Evolutionary conservation across 768 basidiomycete genomes (phyloP).

Genomic region (Termitomyces heimii): DNA sequence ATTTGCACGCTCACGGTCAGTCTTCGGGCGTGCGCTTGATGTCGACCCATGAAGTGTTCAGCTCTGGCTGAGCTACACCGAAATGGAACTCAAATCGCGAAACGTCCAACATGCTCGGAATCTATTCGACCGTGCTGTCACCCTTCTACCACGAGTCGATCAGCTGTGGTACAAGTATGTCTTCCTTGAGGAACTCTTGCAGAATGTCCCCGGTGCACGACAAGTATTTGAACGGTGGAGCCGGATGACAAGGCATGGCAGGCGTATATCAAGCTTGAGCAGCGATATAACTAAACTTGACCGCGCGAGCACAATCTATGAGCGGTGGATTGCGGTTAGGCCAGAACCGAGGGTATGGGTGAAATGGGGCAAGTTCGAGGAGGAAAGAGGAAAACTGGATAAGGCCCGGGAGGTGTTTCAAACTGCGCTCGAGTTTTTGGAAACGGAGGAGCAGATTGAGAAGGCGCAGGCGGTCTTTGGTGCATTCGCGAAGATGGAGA

Average conservation of each 20-base stretch:
- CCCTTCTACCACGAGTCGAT: slow-evolving; percentile 91
- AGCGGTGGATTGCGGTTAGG: slow-evolving; percentile 76
- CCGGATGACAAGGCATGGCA: slow-evolving; percentile 99
- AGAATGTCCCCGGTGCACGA: slow-evolving; percentile 92
- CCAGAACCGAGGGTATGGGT: slow-evolving; percentile 80
- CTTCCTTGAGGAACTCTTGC: slow-evolving; percentile 93
- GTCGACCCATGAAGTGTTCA: slow-evolving; percentile 88
- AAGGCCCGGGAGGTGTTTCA: slow-evolving; percentile 87
- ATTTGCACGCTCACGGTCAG: slow-evolving; percentile 89
- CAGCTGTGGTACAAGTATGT: slow-evolving; percentile 99
- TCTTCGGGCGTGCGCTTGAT: slow-evolving; percentile 95
- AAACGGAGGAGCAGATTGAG: slow-evolving; percentile 88
- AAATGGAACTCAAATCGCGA: slow-evolving; percentile 97
- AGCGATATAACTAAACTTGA: slow-evolving; percentile 89
- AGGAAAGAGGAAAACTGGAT: slow-evolving; percentile 66
- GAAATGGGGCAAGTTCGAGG: slow-evolving; percentile 87
- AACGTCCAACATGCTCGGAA: slow-evolving; percentile 98
- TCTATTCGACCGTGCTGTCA: slow-evolving; percentile 95
- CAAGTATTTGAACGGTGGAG: slow-evolving; percentile 99
- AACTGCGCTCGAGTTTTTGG: slow-evolving; percentile 84
- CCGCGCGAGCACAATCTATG: slow-evolving; percentile 88
- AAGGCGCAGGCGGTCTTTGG: slow-evolving; percentile 94
- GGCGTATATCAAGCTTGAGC: slow-evolving; percentile 98
- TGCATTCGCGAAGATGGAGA: slow-evolving; percentile 97
- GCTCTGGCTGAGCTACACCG: slow-evolving; percentile 91